phyloP scores from a whole-genome alignment of 768 basidiomycete species.

The Mycena galopus region DNA sequence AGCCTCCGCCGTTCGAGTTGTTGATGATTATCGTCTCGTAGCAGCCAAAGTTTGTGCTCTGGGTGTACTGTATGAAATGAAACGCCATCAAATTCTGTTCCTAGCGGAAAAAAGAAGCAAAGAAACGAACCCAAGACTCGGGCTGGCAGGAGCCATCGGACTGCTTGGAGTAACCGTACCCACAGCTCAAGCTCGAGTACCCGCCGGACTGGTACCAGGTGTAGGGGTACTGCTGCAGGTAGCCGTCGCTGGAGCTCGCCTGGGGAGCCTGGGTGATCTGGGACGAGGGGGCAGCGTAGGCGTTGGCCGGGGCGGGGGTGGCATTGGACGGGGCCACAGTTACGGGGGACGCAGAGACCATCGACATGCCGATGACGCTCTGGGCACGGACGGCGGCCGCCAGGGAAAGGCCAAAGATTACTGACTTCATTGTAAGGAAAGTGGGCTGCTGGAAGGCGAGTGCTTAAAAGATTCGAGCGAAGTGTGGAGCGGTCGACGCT shows the following conservation, averaged over 20 bases:
- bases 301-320: slow-evolving; percentile 38
- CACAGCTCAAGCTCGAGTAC: slow-evolving; percentile 75
- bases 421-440: slow-evolving; percentile 73
- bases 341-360: slow-evolving; percentile 50
- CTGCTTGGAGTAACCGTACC: slow-evolving; percentile 75
- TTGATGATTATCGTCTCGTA: slow-evolving; percentile 77
- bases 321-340: too few species aligned
- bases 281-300: slow-evolving; percentile 40
- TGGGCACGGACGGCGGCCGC: slow-evolving; percentile 71
- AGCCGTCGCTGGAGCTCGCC: slow-evolving; percentile 49
- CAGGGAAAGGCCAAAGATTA: slow-evolving; percentile 70
- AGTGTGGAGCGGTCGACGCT: too few species aligned
- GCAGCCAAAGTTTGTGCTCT: slow-evolving; percentile 58
- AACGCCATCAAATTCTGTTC: not conserved
- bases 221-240: slow-evolving; percentile 70
- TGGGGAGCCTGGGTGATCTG: slow-evolving; percentile 50
- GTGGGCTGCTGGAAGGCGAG: slow-evolving; percentile 50
- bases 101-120: not conserved
- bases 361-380: slow-evolving; percentile 61
- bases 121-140: slow-evolving; percentile 68
- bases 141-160: slow-evolving; percentile 67
- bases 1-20: slow-evolving; percentile 29
- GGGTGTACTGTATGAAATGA: slow-evolving; percentile 48
- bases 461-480: slow-evolving; percentile 53
- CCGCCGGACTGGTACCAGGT: slow-evolving; percentile 71